phyloP scores from a whole-genome alignment of 2,329 filamentous ascomycete genomes.

The Phialophora verrucosa region DNA sequence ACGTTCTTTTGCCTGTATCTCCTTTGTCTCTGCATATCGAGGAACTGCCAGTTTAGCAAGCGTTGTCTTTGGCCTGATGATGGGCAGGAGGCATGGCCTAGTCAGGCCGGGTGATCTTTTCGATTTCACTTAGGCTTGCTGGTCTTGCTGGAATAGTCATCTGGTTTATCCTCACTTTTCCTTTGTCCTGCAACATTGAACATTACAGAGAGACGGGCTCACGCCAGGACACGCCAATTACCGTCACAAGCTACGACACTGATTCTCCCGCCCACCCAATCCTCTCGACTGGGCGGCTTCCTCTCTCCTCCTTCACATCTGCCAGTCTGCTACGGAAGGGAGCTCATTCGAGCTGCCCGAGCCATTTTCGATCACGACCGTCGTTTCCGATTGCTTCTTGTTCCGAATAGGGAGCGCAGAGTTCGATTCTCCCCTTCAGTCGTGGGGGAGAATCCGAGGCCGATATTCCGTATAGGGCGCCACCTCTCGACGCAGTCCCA shows the following conservation, averaged over 20 bases:
- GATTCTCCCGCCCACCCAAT: slow-evolving; percentile 15
- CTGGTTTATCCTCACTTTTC: slow-evolving; percentile 25
- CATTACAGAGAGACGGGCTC: slow-evolving; percentile 38
- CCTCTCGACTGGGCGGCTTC: neutral
- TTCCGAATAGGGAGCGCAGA: neutral
- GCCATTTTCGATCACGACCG: slow-evolving; percentile 24
- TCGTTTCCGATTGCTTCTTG: slow-evolving; percentile 27
- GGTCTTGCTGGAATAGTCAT: slow-evolving; percentile 35
- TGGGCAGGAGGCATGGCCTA: slow-evolving; percentile 27
- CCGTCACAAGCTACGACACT: slow-evolving; percentile 22
- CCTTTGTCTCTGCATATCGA: slow-evolving; percentile 33
- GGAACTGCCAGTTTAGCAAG: slow-evolving; percentile 40
- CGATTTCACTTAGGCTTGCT: slow-evolving; percentile 29
- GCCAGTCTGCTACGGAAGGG: slow-evolving; percentile 1
- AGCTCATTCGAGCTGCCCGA: slow-evolving; percentile 14
- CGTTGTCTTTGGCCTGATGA: slow-evolving; percentile 36
- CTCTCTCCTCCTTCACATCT: neutral
- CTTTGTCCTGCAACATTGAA: slow-evolving; percentile 32
- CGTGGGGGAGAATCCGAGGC: slow-evolving; percentile 13
- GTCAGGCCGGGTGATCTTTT: slow-evolving; percentile 25
- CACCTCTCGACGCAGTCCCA: neutral
- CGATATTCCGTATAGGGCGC: slow-evolving; percentile 12
- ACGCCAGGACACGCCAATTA: slow-evolving; percentile 36
- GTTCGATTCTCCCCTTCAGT: slow-evolving; percentile 16
- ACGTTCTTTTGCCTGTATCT: slow-evolving; percentile 24